Evolutionary conservation across 2,329 filamentous ascomycete species (phyloP).

Genomic region (Fusarium anthophilum): DNA sequence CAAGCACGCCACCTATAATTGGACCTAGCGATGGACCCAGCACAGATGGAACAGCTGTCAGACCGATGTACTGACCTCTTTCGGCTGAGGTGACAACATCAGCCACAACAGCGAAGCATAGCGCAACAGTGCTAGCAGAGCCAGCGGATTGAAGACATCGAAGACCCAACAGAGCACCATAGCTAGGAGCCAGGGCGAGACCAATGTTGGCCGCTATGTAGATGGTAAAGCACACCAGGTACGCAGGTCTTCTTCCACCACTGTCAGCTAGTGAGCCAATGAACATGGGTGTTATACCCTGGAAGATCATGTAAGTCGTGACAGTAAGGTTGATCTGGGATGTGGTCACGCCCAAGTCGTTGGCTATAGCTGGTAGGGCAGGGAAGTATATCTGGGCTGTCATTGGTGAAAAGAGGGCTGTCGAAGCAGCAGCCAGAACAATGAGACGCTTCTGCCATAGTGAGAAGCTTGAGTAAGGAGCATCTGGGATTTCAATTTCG

Average conservation of each 20-base stretch:
- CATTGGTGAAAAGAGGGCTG: conserved; percentile 57
- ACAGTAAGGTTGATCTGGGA: conserved; percentile 60
- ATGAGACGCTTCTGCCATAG: conserved; percentile 53
- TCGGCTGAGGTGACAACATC: conserved; percentile 72
- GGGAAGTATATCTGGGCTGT: conserved; percentile 65
- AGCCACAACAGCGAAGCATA: conserved; percentile 67
- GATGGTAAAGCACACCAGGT: conserved; percentile 61
- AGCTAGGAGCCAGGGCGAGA: conserved; percentile 60
- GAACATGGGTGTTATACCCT: conserved; percentile 67
- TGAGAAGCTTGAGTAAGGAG: conserved; percentile 52
- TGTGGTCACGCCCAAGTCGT: conserved; percentile 55
- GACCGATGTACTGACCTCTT: conserved; percentile 67
- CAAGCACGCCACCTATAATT: conserved; percentile 66
- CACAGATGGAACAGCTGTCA: conserved; percentile 58
- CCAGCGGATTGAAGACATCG: conserved; percentile 67
- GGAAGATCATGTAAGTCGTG: conserved; percentile 68
- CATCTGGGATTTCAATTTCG: neutral
- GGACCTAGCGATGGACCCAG: conserved; percentile 63
- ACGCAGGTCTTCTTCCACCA: conserved; percentile 63
- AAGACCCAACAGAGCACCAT: conserved; percentile 61
- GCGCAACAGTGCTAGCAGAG: conserved; percentile 66
- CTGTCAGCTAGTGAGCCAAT: conserved; percentile 65
- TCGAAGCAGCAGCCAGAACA: conserved; percentile 50
- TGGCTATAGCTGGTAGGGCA: conserved; percentile 58
- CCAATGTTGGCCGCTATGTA: conserved; percentile 65